Conservation (phyloP, 2,329 filamentous ascomycete genomes). For the Alternaria gansuensis region DNA sequence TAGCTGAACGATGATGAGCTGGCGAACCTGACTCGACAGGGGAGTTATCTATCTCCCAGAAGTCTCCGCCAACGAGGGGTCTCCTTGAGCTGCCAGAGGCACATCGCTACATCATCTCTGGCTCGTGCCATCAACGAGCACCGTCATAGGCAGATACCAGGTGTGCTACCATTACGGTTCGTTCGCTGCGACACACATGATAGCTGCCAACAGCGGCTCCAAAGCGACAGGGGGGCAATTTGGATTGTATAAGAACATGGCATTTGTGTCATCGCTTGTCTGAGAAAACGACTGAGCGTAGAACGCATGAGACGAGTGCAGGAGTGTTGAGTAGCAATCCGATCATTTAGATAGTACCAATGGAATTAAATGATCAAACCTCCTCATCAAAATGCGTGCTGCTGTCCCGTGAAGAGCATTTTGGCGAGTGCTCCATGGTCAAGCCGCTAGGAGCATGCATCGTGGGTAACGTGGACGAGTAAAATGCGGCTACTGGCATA, state of each 20-base stretch:
- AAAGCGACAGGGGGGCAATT: slow-evolving; percentile 12
- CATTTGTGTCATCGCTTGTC: slow-evolving; percentile 8
- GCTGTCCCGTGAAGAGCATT: slow-evolving; percentile 23
- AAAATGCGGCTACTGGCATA: slow-evolving; percentile 31
- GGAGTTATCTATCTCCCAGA: slow-evolving; percentile 9
- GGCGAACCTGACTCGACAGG: slow-evolving; percentile 26
- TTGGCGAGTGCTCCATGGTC: slow-evolving; percentile 23
- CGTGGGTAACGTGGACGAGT: slow-evolving; percentile 49
- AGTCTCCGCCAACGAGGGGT: slow-evolving; percentile 13
- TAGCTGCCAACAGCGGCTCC: slow-evolving; percentile 33
- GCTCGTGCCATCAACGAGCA: slow-evolving; percentile 24
- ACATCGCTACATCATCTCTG: slow-evolving; percentile 20
- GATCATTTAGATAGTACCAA: slow-evolving; percentile 29
- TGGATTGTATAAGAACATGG: slow-evolving; percentile 1
- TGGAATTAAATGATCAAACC: slow-evolving; percentile 25
- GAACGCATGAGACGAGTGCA: slow-evolving; percentile 26
- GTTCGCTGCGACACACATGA: slow-evolving; percentile 30
- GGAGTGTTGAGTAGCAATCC: slow-evolving; percentile 22
- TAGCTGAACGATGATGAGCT: slow-evolving; percentile 30
- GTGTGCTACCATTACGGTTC: slow-evolving; percentile 21
- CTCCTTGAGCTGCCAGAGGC: slow-evolving; percentile 16
- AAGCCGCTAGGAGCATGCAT: slow-evolving; percentile 36
- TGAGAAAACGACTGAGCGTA: slow-evolving; percentile 17
- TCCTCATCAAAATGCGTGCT: slow-evolving; percentile 21
- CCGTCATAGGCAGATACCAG: slow-evolving; percentile 26